Conservation (phyloP, 2,329 filamentous ascomycete species). For the Aspergillus sp. region DNA sequence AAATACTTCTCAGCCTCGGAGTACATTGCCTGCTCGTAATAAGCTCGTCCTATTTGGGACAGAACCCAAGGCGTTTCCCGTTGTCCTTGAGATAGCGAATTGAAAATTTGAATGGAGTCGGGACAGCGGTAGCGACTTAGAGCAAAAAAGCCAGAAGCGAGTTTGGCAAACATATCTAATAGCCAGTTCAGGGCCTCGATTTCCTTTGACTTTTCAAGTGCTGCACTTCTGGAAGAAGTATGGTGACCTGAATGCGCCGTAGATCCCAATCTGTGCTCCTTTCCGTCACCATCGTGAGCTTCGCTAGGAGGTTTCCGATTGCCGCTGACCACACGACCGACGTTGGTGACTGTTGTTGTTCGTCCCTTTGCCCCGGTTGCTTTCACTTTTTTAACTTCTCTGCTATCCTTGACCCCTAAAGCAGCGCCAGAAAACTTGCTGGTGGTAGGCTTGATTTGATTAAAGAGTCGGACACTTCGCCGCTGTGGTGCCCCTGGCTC, state of each 20-base stretch:
- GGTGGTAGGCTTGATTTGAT: slow-evolving; percentile 61
- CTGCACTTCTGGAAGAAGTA: slow-evolving; percentile 25
- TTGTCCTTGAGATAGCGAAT: slow-evolving; percentile 65
- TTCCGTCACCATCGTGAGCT: slow-evolving; percentile 64
- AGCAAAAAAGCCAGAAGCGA: slow-evolving; percentile 74
- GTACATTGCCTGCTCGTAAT: slow-evolving; percentile 88
- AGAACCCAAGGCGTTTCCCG: slow-evolving; percentile 92
- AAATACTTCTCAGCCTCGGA: slow-evolving; percentile 83
- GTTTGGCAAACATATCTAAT: slow-evolving; percentile 73
- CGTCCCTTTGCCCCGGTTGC: slow-evolving; percentile 66
- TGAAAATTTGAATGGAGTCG: slow-evolving; percentile 71
- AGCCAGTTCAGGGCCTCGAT: slow-evolving; percentile 73
- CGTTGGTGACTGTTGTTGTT: slow-evolving; percentile 62
- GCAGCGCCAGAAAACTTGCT: slow-evolving; percentile 59
- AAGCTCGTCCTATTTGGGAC: slow-evolving; percentile 80
- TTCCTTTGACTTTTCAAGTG: slow-evolving; percentile 56
- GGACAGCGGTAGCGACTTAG: slow-evolving; percentile 74
- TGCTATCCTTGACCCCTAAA: slow-evolving; percentile 56
- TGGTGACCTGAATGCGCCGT: slow-evolving; percentile 22
- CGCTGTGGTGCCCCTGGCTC: slow-evolving; percentile 62
- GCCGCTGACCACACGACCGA: slow-evolving; percentile 83
- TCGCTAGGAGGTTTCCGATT: slow-evolving; percentile 65
- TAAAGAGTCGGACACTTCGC: slow-evolving; percentile 69
- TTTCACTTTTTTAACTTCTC: slow-evolving; percentile 80
- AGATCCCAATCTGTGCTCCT: slow-evolving; percentile 47